Conservation (phyloP, 192 early-diverging fungal genomes). For the Umbelopsis sp. region DNA sequence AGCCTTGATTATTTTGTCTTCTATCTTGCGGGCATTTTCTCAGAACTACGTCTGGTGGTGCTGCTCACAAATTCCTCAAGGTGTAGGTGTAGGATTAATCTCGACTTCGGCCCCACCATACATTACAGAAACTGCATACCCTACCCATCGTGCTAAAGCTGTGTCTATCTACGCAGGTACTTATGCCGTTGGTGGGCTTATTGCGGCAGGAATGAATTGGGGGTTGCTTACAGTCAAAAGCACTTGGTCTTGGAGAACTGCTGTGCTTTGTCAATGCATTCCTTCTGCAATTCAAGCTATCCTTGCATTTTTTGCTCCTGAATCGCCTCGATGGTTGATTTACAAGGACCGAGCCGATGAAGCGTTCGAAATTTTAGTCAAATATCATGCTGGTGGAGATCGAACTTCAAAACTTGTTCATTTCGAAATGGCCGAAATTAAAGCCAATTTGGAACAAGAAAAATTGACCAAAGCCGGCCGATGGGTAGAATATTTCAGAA, state of each 20-base stretch:
- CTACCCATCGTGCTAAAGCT: neutral
- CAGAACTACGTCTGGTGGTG: neutral
- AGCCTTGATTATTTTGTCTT: neutral
- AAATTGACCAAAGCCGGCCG: too few relatives aligned
- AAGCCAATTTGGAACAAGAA: too few relatives aligned
- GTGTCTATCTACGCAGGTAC: neutral
- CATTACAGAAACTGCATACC: slow-evolving; percentile 10
- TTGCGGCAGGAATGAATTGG: slow-evolving; percentile 5
- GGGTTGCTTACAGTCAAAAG: neutral
- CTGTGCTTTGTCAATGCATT: neutral
- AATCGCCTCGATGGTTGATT: slow-evolving; percentile 10
- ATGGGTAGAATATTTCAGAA: neutral
- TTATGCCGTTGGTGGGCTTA: neutral
- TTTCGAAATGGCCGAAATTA: too few relatives aligned
- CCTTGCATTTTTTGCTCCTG: slow-evolving; percentile 1
- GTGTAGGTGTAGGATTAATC: neutral
- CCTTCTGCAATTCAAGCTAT: neutral
- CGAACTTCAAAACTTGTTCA: slow-evolving; percentile 20
- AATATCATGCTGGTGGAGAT: slow-evolving; percentile 64
- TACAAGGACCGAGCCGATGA: slow-evolving; percentile 5
- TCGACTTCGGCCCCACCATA: neutral
- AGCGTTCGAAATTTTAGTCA: slow-evolving; percentile 59
- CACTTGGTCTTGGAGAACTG: slow-evolving; percentile 1
- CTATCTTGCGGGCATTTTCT: neutral
- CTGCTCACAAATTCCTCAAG: neutral